These are phyloP conservation scores for Mortierella sp. DNA, from an alignment of 371 early-diverging fungal genomes.

Conservation along the genomic window DNA sequence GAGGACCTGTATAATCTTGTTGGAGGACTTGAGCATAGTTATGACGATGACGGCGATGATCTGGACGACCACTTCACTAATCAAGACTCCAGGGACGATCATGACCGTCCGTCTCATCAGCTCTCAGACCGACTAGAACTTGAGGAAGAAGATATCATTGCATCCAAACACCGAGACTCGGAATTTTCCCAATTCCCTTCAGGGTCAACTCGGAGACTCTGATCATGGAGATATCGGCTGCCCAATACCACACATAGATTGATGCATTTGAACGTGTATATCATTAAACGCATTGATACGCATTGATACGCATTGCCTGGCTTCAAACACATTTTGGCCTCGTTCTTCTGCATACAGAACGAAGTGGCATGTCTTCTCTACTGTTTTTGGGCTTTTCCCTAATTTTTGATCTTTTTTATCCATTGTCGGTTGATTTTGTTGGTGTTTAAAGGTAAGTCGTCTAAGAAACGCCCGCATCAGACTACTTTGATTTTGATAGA, in stretches of 20 bases:
- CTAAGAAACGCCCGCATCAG: not conserved
- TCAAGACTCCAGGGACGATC: not conserved
- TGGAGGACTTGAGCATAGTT: constrained; percentile 45
- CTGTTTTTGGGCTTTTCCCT: constrained; percentile 12
- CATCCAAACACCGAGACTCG: constrained; percentile 15
- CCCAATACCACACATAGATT: not conserved
- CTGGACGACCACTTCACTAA: constrained; percentile 10
- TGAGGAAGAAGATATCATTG: constrained; percentile 8
- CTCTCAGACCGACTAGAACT: constrained; percentile 1
- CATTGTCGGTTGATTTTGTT: constrained; percentile 5
- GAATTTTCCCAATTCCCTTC: constrained; percentile 10
- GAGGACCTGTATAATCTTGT: constrained; percentile 49
- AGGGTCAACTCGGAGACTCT: constrained; percentile 5
- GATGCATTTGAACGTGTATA: no score
- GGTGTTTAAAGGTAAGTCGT: not conserved
- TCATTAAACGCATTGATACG: no score
- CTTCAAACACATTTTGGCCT: no score
- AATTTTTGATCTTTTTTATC: constrained; percentile 16
- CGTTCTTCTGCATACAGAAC: no score
- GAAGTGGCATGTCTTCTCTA: no score
- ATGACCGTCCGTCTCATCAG: constrained; percentile 3
- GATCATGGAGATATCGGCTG: not conserved
- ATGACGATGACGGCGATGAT: constrained; percentile 45
- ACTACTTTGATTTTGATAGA: constrained; percentile 59
- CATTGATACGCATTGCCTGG: no score